phyloP scores from a whole-genome alignment of 1,139 yeast species.

The Protomyces macrosporus region DNA sequence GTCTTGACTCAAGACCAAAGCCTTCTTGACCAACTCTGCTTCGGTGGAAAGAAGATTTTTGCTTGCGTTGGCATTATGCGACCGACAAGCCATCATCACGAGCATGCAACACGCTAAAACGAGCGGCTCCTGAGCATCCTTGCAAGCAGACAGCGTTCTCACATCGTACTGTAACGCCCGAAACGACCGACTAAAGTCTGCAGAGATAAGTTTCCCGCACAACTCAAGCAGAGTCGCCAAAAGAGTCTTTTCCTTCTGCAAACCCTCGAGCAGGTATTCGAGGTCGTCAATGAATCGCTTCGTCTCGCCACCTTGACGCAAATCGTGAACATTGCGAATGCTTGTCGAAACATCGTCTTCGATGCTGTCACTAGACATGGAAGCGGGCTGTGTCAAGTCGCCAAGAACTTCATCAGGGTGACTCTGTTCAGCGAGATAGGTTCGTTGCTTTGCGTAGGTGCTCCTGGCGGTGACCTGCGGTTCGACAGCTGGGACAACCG shows the following conservation, averaged over 20 bases:
- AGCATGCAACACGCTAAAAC: constrained; percentile 1
- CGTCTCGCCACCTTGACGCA: constrained; percentile 43
- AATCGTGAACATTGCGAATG: constrained; percentile 36
- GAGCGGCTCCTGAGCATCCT: not conserved
- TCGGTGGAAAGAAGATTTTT: not conserved
- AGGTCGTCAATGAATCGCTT: constrained; percentile 40
- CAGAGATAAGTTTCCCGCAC: constrained; percentile 1
- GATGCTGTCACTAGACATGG: not conserved
- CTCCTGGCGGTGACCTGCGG: not conserved
- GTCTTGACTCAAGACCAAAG: not conserved
- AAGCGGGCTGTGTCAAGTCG: not conserved
- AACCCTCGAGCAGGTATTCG: constrained; percentile 42
- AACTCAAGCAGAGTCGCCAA: constrained; percentile 12
- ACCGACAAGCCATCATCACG: not conserved
- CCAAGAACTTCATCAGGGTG: not conserved
- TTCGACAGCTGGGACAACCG: too few species aligned
- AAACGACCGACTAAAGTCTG: constrained; percentile 8
- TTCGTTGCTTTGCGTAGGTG: constrained; percentile 26
- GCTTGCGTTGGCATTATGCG: not conserved
- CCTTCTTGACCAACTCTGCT: not conserved
- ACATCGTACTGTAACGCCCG: constrained; percentile 8
- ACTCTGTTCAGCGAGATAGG: constrained; percentile 13
- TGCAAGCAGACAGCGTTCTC: not conserved
- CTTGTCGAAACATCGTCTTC: not conserved
- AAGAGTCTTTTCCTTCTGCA: constrained; percentile 29